Evolutionary conservation across 2,329 filamentous ascomycete genomes (phyloP).

Genomic region (Scorias spongiosa): DNA sequence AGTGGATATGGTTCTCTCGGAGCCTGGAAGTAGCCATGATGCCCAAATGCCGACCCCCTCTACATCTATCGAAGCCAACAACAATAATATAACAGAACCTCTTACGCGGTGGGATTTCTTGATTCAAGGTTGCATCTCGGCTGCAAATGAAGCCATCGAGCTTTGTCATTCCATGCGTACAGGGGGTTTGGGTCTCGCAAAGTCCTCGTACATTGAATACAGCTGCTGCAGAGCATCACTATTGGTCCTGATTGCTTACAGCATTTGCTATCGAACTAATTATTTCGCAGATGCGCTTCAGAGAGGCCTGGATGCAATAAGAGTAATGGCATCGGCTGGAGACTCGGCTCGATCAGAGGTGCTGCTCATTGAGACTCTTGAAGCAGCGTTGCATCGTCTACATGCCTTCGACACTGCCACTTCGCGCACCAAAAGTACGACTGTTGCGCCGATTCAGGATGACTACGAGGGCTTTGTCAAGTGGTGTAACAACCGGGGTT

Average conservation of each 20-base stretch:
- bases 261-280: conserved; percentile 14
- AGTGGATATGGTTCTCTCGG: not conserved
- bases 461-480: conserved; percentile 1
- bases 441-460: not conserved
- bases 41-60: too few species aligned
- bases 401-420: not conserved
- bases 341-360: conserved; percentile 21
- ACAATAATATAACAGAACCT: not conserved
- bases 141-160: conserved; percentile 14
- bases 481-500: not conserved
- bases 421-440: not conserved
- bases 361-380: conserved; percentile 18
- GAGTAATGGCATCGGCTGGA: conserved; percentile 18
- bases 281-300: conserved; percentile 10
- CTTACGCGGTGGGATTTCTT: conserved; percentile 7
- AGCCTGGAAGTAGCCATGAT: too few species aligned
- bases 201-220: conserved; percentile 23
- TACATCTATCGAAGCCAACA: too few species aligned
- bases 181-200: conserved; percentile 14
- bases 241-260: conserved; percentile 21
- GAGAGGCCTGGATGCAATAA: conserved; percentile 17
- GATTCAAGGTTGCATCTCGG: conserved; percentile 14
- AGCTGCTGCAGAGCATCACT: conserved; percentile 22
- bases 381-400: conserved; percentile 8
- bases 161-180: conserved; percentile 14